A percentile compares a stretch with the other conserved stretches of the same genome.
Evolutionary conservation across 169 alveolate species (phyloP).

Genomic region (Eimeria necatrix): DNA sequence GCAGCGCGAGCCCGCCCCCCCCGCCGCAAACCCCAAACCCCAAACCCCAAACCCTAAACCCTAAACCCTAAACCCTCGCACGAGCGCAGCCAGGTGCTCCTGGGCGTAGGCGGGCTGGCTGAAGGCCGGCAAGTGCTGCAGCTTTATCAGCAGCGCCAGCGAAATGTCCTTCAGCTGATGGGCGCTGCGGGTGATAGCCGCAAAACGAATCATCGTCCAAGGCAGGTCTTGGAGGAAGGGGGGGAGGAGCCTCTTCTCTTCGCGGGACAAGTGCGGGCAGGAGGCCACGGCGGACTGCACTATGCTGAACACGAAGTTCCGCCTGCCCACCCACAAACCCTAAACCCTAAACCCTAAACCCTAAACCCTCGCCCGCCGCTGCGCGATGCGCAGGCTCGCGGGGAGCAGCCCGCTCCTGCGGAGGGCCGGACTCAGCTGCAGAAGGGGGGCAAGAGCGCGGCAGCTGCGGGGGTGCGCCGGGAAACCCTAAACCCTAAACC

Average conservation of each 20-base stretch:
- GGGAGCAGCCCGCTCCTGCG: no score
- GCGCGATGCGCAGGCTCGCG: no score
- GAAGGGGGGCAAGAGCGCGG: no score
- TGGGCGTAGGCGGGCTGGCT: slow-evolving; percentile 50
- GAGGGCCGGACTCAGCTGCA: no score
- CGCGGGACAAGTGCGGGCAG: slow-evolving; percentile 69
- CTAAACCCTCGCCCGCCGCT: no score
- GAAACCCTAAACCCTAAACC: slow-evolving; percentile 68
- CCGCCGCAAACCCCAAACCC: no score
- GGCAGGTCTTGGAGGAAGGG: slow-evolving; percentile 86
- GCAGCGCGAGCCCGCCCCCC: no score
- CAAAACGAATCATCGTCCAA: slow-evolving; percentile 85
- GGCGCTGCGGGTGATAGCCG: slow-evolving; percentile 84
- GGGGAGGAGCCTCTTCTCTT: slow-evolving; percentile 79
- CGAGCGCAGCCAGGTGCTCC: slow-evolving; percentile 50
- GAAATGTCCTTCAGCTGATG: slow-evolving; percentile 84
- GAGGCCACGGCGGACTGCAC: slow-evolving; percentile 68
- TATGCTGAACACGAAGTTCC: slow-evolving; percentile 61
- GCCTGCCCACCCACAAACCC: no score
- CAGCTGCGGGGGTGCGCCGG: slow-evolving; percentile 21
- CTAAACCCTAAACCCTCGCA: background rate
- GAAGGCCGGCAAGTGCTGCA: slow-evolving; percentile 76
- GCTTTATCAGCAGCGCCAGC: slow-evolving; percentile 83
- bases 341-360: no score
- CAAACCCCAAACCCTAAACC: slow-evolving; percentile 10